Percentiles rank a stretch among this genome's conserved stretches.
Conservation (phyloP, 2,329 filamentous ascomycete genomes). For the Alternaria sp. region DNA sequence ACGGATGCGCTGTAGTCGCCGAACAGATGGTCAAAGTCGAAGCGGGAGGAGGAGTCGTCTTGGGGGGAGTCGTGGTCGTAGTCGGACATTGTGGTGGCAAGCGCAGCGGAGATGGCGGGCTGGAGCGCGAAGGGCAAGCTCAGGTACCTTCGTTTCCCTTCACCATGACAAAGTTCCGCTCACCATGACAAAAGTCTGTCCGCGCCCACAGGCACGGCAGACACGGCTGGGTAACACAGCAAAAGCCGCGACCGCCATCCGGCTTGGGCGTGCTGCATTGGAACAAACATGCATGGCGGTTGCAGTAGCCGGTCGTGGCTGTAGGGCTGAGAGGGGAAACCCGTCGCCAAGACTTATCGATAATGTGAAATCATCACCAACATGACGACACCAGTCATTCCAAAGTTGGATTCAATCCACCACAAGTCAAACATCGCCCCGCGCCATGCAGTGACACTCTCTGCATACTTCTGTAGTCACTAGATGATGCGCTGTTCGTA, state of each 20-base stretch:
- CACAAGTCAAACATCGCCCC: not conserved
- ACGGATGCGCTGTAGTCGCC: constrained; percentile 5
- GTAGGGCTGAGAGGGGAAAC: constrained; percentile 16
- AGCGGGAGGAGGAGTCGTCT: constrained; percentile 6
- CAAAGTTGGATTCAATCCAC: no score
- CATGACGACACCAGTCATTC: constrained; percentile 3
- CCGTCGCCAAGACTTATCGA: no score
- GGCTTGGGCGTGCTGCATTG: constrained; percentile 11
- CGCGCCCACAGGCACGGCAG: not conserved
- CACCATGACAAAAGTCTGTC: not conserved
- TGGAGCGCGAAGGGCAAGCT: not conserved
- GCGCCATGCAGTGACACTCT: constrained; percentile 40
- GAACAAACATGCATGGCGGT: no score
- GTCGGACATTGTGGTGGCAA: constrained; percentile 12
- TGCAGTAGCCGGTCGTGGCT: no score
- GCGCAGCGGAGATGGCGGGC: not conserved
- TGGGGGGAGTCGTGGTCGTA: constrained; percentile 4
- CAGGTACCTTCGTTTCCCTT: not conserved
- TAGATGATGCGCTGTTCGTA: constrained; percentile 45
- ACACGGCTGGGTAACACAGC: not conserved
- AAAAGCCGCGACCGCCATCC: constrained; percentile 8
- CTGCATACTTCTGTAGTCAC: not conserved
- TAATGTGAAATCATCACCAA: not conserved
- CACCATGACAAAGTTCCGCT: constrained; percentile 3
- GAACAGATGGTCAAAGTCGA: constrained; percentile 3